These are phyloP conservation scores for Fusarium annulatum DNA, from an alignment of 2,329 filamentous ascomycete species.

Conservation along the genomic window DNA sequence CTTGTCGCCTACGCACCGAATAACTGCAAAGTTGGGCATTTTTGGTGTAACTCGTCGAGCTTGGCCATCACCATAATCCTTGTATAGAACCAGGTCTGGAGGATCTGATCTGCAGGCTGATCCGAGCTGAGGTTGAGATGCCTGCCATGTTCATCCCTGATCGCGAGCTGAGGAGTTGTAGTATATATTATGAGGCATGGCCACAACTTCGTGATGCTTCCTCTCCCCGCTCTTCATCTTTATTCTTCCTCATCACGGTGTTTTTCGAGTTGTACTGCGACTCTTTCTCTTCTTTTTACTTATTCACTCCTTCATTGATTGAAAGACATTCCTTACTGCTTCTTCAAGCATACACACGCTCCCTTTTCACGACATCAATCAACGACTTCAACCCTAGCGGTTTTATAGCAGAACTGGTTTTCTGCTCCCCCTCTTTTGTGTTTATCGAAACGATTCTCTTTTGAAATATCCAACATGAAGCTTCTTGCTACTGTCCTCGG, in stretches of 20 bases:
- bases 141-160: neutral
- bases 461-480: conserved; percentile 54
- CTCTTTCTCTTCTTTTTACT: conserved; percentile 23
- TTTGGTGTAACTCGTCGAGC: conserved; percentile 29
- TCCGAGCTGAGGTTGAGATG: conserved; percentile 14
- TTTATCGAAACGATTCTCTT: neutral
- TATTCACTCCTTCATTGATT: conserved; percentile 33
- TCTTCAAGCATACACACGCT: conserved; percentile 23
- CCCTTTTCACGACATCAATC: conserved; percentile 11
- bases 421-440: conserved; percentile 21
- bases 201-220: conserved; percentile 8
- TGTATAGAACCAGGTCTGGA: conserved; percentile 1
- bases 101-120: conserved; percentile 19
- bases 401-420: conserved; percentile 41
- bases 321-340: conserved; percentile 35
- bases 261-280: conserved; percentile 28
- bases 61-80: conserved; percentile 5
- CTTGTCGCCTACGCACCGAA: conserved; percentile 20
- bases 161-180: conserved; percentile 5
- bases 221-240: conserved; percentile 8
- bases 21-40: neutral
- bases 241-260: conserved; percentile 37
- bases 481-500: conserved; percentile 48
- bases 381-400: conserved; percentile 35
- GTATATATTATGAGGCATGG: conserved; percentile 41